These are phyloP conservation scores for Fusarium robinianum DNA, from an alignment of 2,329 filamentous ascomycete genomes.

Conservation along the genomic window DNA sequence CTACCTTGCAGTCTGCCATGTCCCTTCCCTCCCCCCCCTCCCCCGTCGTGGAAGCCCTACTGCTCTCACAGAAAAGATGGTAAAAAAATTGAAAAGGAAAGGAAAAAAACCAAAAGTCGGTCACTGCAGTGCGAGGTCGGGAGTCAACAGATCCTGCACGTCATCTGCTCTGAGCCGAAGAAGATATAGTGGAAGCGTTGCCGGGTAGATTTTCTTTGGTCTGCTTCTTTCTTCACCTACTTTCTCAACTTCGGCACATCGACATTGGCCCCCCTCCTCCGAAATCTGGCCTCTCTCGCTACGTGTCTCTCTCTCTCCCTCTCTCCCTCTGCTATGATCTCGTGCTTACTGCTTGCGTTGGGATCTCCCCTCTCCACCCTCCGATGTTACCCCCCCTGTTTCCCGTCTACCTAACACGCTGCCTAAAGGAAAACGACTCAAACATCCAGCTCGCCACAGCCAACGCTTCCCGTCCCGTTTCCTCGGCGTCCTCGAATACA, in stretches of 20 bases:
- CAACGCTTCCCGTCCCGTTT: slow-evolving; percentile 17
- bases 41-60: no score
- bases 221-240: neutral
- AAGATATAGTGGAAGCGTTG: neutral
- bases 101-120: slow-evolving; percentile 18
- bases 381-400: slow-evolving; percentile 5
- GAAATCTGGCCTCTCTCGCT: no score
- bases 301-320: neutral
- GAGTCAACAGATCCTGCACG: slow-evolving; percentile 5
- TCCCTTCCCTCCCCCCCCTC: neutral
- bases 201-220: neutral
- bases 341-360: slow-evolving; percentile 2
- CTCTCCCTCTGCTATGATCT: neutral
- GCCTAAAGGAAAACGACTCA: slow-evolving; percentile 1
- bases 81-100: neutral
- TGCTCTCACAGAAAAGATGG: no score
- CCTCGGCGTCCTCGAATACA: neutral
- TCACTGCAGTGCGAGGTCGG: slow-evolving; percentile 7
- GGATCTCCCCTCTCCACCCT: neutral
- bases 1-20: neutral
- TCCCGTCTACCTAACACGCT: slow-evolving; percentile 1
- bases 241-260: no score
- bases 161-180: slow-evolving; percentile 8
- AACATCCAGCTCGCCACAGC: neutral
- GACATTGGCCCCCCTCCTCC: no score